Evolutionary conservation across 2,329 filamentous ascomycete genomes (phyloP).

Genomic region (Curvularia hawaiiensis): DNA sequence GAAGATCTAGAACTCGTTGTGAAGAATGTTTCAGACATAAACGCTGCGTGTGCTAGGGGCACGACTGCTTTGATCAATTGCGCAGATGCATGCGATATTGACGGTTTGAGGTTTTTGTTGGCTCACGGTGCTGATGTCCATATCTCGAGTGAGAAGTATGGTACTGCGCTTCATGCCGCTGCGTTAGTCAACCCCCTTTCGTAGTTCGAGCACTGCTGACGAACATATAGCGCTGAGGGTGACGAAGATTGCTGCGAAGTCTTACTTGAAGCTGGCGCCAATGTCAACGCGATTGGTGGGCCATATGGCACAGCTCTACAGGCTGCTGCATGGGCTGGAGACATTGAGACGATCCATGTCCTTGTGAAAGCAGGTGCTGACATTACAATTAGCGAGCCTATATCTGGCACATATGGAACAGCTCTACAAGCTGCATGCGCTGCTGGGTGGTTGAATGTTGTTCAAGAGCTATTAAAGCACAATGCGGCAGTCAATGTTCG

Average conservation of each 20-base stretch:
- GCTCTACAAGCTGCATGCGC: conserved; percentile 29
- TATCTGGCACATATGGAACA: conserved; percentile 26
- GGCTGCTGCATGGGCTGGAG: conserved; percentile 22
- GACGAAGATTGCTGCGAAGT: conserved; percentile 23
- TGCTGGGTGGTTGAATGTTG: conserved; percentile 19
- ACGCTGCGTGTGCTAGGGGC: conserved; percentile 24
- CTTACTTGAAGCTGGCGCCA: conserved; percentile 24
- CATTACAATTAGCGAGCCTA: conserved; percentile 12
- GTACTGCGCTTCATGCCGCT: conserved; percentile 29
- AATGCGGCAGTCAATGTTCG: conserved; percentile 24
- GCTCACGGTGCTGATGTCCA: conserved; percentile 23
- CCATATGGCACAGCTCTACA: conserved; percentile 24
- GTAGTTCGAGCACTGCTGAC: conserved; percentile 1
- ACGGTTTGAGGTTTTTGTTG: conserved; percentile 24
- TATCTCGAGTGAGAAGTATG: conserved; percentile 20
- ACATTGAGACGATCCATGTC: conserved; percentile 22
- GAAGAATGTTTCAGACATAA: conserved; percentile 27
- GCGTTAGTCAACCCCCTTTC: conserved; percentile 15
- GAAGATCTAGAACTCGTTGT: conserved; percentile 24
- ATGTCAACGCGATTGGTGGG: conserved; percentile 26
- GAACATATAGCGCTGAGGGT: conserved; percentile 13
- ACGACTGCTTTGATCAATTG: conserved; percentile 30
- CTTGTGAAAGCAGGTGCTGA: conserved; percentile 24
- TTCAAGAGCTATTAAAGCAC: conserved; percentile 20
- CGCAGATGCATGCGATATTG: conserved; percentile 20